A percentile compares a stretch with the other conserved stretches of the same genome.
These are phyloP conservation scores for Pleurotus citrinopileatus DNA, from an alignment of 768 basidiomycete genomes.

Conservation along the genomic window DNA sequence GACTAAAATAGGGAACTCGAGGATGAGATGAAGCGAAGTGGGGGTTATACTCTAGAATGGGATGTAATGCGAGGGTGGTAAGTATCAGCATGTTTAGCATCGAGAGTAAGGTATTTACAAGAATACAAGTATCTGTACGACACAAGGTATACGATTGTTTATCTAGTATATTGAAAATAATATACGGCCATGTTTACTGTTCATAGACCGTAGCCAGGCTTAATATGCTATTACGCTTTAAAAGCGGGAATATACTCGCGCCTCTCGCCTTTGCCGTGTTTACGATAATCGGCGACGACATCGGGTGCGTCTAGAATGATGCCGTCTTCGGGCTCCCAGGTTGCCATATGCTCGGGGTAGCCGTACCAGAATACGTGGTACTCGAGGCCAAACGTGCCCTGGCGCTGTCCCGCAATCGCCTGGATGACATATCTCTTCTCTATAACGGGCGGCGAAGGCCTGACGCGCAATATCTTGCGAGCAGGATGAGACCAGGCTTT, in stretches of 20 bases:
- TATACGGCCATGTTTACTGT: too few species aligned
- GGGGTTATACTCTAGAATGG: too few species aligned
- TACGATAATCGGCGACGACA: slow-evolving; percentile 37
- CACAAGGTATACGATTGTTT: too few species aligned
- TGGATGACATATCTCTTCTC: slow-evolving; percentile 44
- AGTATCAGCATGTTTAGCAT: too few species aligned
- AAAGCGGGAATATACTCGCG: background rate
- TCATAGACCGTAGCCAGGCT: too few species aligned
- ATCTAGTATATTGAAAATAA: too few species aligned
- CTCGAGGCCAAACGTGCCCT: slow-evolving; percentile 31
- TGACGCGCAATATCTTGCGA: slow-evolving; percentile 40
- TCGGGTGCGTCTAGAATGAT: slow-evolving; percentile 49
- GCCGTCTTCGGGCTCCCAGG: slow-evolving; percentile 53
- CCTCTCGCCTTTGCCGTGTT: background rate
- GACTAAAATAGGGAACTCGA: too few species aligned
- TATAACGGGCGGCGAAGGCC: slow-evolving; percentile 30
- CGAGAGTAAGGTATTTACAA: too few species aligned
- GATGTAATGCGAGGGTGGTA: too few species aligned
- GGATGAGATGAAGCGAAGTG: too few species aligned
- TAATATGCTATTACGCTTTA: background rate
- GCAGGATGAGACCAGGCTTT: slow-evolving; percentile 54
- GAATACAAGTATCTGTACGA: too few species aligned
- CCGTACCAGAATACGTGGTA: slow-evolving; percentile 57
- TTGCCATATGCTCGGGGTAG: slow-evolving; percentile 45
- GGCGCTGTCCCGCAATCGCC: slow-evolving; percentile 34